A percentile compares a stretch with the other conserved stretches of the same genome.
Conservation (phyloP, 108 stramenopile species). For the Heterococcus sp. region DNA sequence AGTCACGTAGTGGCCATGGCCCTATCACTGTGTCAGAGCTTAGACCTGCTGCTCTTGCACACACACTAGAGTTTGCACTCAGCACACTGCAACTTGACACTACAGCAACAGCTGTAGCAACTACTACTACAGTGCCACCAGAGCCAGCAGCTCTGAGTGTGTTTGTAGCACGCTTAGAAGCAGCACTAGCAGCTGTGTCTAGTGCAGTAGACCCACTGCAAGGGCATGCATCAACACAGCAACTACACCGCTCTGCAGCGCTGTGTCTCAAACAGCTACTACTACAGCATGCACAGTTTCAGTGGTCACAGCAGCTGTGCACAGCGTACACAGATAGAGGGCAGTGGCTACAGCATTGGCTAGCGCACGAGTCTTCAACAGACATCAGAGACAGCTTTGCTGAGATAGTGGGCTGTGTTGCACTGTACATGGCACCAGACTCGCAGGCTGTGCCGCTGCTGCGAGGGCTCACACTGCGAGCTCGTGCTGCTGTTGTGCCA, state of each 20-base stretch:
- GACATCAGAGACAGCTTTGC: constrained; percentile 37
- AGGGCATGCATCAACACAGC: constrained; percentile 17
- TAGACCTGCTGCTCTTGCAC: constrained; percentile 21
- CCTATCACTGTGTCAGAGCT: background rate
- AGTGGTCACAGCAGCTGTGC: background rate
- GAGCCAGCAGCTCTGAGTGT: constrained; percentile 11
- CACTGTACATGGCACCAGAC: constrained; percentile 28
- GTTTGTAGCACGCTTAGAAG: constrained; percentile 12
- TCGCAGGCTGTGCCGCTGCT: constrained; percentile 22
- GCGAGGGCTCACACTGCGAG: constrained; percentile 15
- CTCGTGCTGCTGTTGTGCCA: background rate
- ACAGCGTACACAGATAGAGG: constrained; percentile 7
- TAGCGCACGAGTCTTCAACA: constrained; percentile 30
- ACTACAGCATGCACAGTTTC: background rate
- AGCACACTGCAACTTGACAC: constrained; percentile 4
- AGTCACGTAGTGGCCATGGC: background rate
- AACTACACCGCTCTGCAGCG: constrained; percentile 36
- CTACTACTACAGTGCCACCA: too few relatives aligned
- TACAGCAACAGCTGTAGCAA: too few relatives aligned
- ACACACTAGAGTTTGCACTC: constrained; percentile 32
- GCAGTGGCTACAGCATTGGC: constrained; percentile 42
- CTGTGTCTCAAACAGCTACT: constrained; percentile 2
- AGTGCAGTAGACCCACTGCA: constrained; percentile 29
- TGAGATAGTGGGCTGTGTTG: constrained; percentile 11
- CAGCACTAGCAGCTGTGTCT: constrained; percentile 8